Base-by-base conservation (phyloP, 1,284 basidiomycete species). In the Vanrija pseudolonga region DNA sequence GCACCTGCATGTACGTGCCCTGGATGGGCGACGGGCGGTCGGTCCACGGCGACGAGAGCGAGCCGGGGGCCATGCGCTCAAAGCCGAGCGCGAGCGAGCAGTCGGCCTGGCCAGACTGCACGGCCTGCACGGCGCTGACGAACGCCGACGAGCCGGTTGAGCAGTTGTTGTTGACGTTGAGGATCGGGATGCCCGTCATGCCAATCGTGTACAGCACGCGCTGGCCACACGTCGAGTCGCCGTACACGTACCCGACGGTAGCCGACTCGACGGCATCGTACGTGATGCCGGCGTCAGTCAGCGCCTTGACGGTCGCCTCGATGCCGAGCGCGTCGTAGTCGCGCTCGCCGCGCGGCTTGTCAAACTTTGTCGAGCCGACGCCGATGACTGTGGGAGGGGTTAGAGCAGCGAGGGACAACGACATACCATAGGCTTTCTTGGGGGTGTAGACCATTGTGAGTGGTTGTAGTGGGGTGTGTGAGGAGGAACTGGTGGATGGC, bases 91-190 rank as follows among this genome's bases (percentile, higher is more conserved):
- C 58, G 24, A 60, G 55, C 11, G 55, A 52, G 40, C 58, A 60
- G 14, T 60, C 55, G 46, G 41, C 50, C 55, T 60, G 58, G 15
- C 58, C 58, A 6, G 45, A 41, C 39, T 51, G 45, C 17, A 60
- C 45, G 6, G 58, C 38, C 12, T 47, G 19, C 6, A 60, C 58
- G 32, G 50, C 45, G 9, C 9, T n/a, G 4, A 57, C 50, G 15
- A 60, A 60, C 9, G 58, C 58, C 3, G 55, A 56, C 23, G 55
- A 56, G 4, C 58, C 58, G 6, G 58, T 60, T 15, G 55, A 56
- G 52, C 58, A 60, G 58, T 60, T 60, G 58, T 60, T 60, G 58
- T 60, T 60, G 36, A 60, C 52, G 47, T 60, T 60, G 28, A 54
- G 18, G 45, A 60, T 57, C 7, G 58, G 58, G 44, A 60, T 60